These are phyloP conservation scores for Microsporum canis DNA, from an alignment of 2,329 filamentous ascomycete genomes.

Conservation along the genomic window DNA sequence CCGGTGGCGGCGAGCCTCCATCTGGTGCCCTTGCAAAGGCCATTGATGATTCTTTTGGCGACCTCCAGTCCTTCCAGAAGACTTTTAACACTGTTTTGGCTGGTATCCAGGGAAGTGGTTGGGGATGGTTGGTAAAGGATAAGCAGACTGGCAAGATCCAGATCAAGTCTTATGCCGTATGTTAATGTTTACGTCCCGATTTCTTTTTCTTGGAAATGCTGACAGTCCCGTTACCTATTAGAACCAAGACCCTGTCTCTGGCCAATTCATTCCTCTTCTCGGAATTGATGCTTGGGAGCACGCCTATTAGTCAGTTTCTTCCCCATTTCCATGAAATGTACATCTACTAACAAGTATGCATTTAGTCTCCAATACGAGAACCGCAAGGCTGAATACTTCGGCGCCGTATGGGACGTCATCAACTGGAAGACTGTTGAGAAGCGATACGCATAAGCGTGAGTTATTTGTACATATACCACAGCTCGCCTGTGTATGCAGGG, in stretches of 20 bases:
- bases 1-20: conserved; percentile 53
- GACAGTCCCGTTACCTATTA: conserved; percentile 14
- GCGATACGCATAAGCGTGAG: conserved; percentile 48
- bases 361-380: conserved; percentile 83
- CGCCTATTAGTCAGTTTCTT: conserved; percentile 61
- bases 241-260: conserved; percentile 83
- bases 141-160: conserved; percentile 46
- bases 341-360: not conserved
- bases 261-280: conserved; percentile 68
- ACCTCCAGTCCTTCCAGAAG: conserved; percentile 48
- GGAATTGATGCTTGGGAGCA: conserved; percentile 96
- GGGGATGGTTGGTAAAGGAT: conserved; percentile 54
- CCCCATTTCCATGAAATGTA: not conserved
- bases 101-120: conserved; percentile 54
- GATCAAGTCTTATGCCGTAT: conserved; percentile 53
- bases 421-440: conserved; percentile 88
- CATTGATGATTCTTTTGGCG: conserved; percentile 50
- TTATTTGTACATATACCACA: not conserved
- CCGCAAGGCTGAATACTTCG: conserved; percentile 92
- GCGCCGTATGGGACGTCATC: conserved; percentile 84
- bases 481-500: not conserved
- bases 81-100: conserved; percentile 54
- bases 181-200: conserved; percentile 12
- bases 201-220: not conserved
- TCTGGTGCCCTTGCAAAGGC: conserved; percentile 45